A percentile compares a stretch with the other conserved stretches of the same genome.
phyloP scores from a whole-genome alignment of 1,284 basidiomycete species.

The Phlebopus sp. region DNA sequence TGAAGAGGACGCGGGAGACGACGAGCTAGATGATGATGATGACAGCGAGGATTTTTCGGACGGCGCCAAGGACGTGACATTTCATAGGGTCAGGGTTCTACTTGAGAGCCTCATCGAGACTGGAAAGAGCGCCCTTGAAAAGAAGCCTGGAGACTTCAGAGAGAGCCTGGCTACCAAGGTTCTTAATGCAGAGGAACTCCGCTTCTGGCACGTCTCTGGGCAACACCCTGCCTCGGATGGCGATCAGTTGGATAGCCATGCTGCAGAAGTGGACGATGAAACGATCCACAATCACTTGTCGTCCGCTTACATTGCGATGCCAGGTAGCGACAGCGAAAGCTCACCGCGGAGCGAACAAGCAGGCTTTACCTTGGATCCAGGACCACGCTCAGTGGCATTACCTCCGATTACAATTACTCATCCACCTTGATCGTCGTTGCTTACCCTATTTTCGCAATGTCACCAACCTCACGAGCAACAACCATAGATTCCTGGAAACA shows the following conservation, averaged over 20 bases:
- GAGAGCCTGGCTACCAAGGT: constrained; percentile 55
- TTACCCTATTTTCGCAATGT: constrained; percentile 4
- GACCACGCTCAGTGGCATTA: constrained; percentile 17
- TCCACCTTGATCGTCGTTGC: constrained; percentile 26
- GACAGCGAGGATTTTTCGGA: constrained; percentile 43
- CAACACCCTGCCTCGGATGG: constrained; percentile 15
- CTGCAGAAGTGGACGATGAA: constrained; percentile 26
- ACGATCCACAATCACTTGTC: constrained; percentile 32
- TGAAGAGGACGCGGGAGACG: constrained; percentile 40
- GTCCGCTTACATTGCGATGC: constrained; percentile 34
- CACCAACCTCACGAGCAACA: constrained; percentile 14
- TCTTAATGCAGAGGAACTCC: constrained; percentile 67
- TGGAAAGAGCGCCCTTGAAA: constrained; percentile 60
- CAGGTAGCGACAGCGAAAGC: constrained; percentile 24
- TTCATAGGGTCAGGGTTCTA: constrained; percentile 55
- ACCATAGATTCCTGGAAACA: constrained; percentile 24
- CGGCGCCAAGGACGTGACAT: constrained; percentile 44
- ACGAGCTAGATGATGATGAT: constrained; percentile 38
- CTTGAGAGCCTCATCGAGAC: constrained; percentile 64
- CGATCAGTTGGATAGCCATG: constrained; percentile 13
- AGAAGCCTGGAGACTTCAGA: constrained; percentile 49
- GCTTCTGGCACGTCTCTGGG: constrained; percentile 49
- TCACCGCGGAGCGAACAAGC: constrained; percentile 36
- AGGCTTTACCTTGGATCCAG: constrained; percentile 15
- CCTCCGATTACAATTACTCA: constrained; percentile 43